Conservation (phyloP, 2,329 filamentous ascomycete species). For the Talaromyces sp. region DNA sequence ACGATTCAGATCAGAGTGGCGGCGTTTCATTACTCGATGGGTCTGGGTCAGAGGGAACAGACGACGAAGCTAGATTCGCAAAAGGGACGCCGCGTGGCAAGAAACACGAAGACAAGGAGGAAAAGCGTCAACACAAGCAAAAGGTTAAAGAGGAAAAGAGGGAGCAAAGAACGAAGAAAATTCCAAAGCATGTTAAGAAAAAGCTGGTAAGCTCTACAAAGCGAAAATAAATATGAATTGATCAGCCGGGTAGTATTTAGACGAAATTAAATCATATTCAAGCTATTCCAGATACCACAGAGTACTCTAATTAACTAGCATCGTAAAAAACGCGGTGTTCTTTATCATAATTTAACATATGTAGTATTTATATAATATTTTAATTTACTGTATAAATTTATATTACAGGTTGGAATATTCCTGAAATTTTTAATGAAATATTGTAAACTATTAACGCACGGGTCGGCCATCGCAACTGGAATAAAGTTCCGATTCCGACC, state of each 20-base stretch:
- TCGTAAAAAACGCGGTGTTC: no score
- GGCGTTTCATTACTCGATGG: slow-evolving; percentile 34
- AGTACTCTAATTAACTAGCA: no score
- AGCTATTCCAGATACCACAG: no score
- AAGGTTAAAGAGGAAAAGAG: slow-evolving; percentile 93
- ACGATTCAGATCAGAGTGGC: slow-evolving; percentile 32
- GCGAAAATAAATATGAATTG: slow-evolving; percentile 26
- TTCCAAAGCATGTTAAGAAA: slow-evolving; percentile 95
- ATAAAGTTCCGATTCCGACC: no score
- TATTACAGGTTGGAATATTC: no score
- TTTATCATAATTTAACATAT: no score
- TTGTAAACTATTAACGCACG: no score
- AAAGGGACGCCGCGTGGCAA: slow-evolving; percentile 72
- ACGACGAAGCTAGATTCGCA: slow-evolving; percentile 49
- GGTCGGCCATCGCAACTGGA: no score
- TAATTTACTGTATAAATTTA: no score
- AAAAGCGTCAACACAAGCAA: slow-evolving; percentile 82
- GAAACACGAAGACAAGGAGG: slow-evolving; percentile 85
- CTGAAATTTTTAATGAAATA: no score
- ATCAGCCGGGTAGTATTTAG: background rate
- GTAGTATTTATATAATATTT: no score
- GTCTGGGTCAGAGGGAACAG: slow-evolving; percentile 35
- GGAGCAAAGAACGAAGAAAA: slow-evolving; percentile 89
- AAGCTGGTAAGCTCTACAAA: slow-evolving; percentile 59
- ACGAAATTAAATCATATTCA: background rate